These are phyloP conservation scores for Datura wrightii DNA, from an alignment of 257 asterid species.

Conservation along the genomic window DNA sequence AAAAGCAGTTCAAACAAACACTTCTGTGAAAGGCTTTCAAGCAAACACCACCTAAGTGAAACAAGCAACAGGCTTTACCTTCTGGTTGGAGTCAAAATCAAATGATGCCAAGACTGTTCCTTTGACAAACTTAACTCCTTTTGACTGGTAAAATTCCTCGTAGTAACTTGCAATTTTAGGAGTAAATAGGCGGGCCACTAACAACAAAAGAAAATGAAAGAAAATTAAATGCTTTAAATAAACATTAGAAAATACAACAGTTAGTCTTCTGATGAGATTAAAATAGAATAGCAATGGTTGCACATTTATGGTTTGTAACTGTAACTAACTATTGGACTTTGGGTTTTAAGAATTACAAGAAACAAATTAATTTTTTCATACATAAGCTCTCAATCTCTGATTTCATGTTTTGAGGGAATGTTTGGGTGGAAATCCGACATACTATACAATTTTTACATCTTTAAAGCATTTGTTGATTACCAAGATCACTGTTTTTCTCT, in stretches of 20 bases:
- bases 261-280: neutral
- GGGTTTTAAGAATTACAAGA: neutral
- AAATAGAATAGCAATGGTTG: neutral
- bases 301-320: neutral
- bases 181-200: conserved; percentile 95
- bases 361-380: neutral
- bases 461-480: conserved; percentile 21
- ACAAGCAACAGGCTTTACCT: conserved; percentile 52
- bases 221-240: conserved; percentile 22
- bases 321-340: neutral
- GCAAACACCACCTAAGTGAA: neutral
- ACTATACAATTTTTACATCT: neutral
- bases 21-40: neutral
- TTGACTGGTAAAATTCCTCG: conserved; percentile 89
- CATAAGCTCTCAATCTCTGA: neutral
- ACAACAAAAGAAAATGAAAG: conserved; percentile 41
- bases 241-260: neutral
- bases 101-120: conserved; percentile 92
- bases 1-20: neutral
- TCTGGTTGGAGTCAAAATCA: conserved; percentile 73
- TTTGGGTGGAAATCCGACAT: neutral
- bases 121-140: conserved; percentile 89
- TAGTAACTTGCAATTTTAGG: conserved; percentile 82
- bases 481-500: neutral
- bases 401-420: neutral